Conservation (phyloP, 1,139 yeast species). For the Suzukiozyma palmioleophila region DNA sequence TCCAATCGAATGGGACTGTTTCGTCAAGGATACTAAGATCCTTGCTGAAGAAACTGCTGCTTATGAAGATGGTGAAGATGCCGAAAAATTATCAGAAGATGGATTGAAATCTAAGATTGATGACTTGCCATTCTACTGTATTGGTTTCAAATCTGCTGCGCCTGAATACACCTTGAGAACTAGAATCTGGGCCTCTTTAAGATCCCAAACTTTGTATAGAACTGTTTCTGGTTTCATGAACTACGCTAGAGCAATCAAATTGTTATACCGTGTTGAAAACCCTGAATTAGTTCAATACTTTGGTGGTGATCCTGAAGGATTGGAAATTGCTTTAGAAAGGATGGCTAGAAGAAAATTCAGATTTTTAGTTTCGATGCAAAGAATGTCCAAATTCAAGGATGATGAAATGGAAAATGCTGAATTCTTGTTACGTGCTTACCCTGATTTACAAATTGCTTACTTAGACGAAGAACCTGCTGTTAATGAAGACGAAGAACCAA, state of each 20-base stretch:
- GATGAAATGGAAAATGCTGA: slow-evolving; percentile 98
- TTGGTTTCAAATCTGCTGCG: slow-evolving; percentile 99
- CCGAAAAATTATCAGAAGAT: slow-evolving; percentile 59
- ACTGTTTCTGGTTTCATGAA: slow-evolving; percentile 99
- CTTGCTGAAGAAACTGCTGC: slow-evolving; percentile 97
- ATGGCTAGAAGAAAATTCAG: slow-evolving; percentile 99
- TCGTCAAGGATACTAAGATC: slow-evolving; percentile 96
- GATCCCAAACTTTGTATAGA: slow-evolving; percentile 97
- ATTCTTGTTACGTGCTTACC: slow-evolving; percentile 95
- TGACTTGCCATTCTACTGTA: slow-evolving; percentile 96
- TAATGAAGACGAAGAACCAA: slow-evolving; percentile 95
- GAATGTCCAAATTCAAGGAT: slow-evolving; percentile 93
- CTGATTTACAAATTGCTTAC: slow-evolving; percentile 97
- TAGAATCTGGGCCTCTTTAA: slow-evolving; percentile 97
- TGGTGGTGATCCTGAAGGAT: slow-evolving; percentile 95
- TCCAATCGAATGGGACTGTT: slow-evolving; percentile 99
- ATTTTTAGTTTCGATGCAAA: slow-evolving; percentile 96
- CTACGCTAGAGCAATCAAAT: slow-evolving; percentile 95
- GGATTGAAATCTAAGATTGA: slow-evolving; percentile 88
- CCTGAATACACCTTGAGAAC: slow-evolving; percentile 98
- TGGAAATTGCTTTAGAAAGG: slow-evolving; percentile 94
- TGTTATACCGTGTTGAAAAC: slow-evolving; percentile 96
- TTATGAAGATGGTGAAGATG: slow-evolving; percentile 65
- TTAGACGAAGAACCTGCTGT: slow-evolving; percentile 90
- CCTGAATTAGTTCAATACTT: slow-evolving; percentile 98